A percentile compares a stretch with the other conserved stretches of the same genome.
Conservation (phyloP, 2,329 filamentous ascomycete species). For the Aureobasidium sp. region DNA sequence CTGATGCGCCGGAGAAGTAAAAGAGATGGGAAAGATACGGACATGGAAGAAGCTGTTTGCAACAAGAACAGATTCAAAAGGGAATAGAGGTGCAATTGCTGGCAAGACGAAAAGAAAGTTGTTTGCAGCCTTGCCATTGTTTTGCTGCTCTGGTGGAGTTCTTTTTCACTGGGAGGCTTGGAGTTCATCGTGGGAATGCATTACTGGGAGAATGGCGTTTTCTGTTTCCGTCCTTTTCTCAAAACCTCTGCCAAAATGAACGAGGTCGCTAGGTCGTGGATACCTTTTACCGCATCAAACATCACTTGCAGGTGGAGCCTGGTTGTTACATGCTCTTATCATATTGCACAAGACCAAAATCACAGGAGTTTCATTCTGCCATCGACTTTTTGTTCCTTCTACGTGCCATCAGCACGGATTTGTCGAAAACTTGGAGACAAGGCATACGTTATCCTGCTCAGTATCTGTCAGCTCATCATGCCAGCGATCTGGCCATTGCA, state of each 20-base stretch:
- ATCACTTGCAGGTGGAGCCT: background rate
- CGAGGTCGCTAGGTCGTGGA: no score
- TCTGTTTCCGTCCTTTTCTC: background rate
- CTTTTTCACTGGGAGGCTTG: background rate
- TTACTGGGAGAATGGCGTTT: background rate
- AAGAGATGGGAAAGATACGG: background rate
- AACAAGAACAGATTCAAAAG: background rate
- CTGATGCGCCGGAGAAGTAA: conserved; percentile 65
- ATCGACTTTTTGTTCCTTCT: no score
- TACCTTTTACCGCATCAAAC: background rate
- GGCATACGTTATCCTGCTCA: no score
- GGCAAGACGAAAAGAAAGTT: background rate
- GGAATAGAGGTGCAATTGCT: background rate
- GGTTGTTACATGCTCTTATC: background rate
- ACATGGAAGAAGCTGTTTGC: background rate
- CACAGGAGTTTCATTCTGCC: background rate
- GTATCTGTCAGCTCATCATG: no score
- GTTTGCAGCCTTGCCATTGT: background rate
- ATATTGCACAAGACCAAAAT: background rate
- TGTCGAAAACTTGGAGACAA: no score
- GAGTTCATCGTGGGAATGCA: background rate
- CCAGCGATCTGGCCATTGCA: no score
- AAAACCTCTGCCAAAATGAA: background rate
- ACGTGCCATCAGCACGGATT: no score
- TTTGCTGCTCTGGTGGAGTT: background rate